A percentile compares a stretch with the other conserved stretches of the same genome.
phyloP scores from a whole-genome alignment of 2,329 filamentous ascomycete species.

The Cladophialophora chaetospira region DNA sequence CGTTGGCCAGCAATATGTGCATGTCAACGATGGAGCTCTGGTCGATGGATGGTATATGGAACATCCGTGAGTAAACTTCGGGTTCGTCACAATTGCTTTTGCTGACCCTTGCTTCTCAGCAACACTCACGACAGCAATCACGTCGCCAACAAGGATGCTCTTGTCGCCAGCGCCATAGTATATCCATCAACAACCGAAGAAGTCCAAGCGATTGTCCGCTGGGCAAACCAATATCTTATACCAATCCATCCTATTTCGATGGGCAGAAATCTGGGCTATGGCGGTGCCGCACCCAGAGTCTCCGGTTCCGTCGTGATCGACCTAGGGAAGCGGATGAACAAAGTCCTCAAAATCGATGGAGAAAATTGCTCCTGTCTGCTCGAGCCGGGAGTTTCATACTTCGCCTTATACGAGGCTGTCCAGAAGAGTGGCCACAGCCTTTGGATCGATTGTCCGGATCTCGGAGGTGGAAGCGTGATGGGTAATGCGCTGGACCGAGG shows the following conservation, averaged over 20 bases:
- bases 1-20: slow-evolving; percentile 9
- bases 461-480: slow-evolving; percentile 40
- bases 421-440: slow-evolving; percentile 41
- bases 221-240: slow-evolving; percentile 36
- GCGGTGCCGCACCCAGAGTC: slow-evolving; percentile 47
- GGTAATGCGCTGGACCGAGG: slow-evolving; percentile 41
- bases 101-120: neutral
- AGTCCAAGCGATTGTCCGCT: slow-evolving; percentile 25
- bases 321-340: slow-evolving; percentile 46
- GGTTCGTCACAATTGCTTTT: neutral
- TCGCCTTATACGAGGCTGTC: slow-evolving; percentile 43
- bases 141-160: slow-evolving; percentile 11
- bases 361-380: slow-evolving; percentile 44
- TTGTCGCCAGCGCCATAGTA: slow-evolving; percentile 16
- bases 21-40: slow-evolving; percentile 12
- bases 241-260: slow-evolving; percentile 38
- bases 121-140: slow-evolving; percentile 18
- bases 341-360: slow-evolving; percentile 41
- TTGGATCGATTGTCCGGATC: slow-evolving; percentile 47
- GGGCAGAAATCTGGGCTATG: slow-evolving; percentile 41
- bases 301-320: slow-evolving; percentile 47
- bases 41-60: slow-evolving; percentile 18
- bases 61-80: slow-evolving; percentile 4
- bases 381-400: slow-evolving; percentile 48
- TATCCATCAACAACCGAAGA: slow-evolving; percentile 11